These are phyloP conservation scores for Psidium friedrichsthalianum DNA, from an alignment of 345 rosid genomes.

Conservation along the genomic window DNA sequence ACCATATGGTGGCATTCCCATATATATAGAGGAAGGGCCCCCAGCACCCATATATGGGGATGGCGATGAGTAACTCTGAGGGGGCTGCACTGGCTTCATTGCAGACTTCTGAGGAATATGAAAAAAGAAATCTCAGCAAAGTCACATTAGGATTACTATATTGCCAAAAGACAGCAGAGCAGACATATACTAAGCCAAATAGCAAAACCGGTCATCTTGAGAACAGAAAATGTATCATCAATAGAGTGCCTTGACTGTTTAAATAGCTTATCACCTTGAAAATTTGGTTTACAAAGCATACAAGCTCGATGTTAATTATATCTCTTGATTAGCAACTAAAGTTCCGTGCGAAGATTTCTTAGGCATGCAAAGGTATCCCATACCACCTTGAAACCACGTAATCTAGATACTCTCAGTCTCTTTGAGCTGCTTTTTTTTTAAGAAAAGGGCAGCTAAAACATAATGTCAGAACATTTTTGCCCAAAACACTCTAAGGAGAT, in stretches of 20 bases:
- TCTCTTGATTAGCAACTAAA: not conserved
- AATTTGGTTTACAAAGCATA: not conserved
- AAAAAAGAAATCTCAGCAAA: not conserved
- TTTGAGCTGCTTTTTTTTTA: not conserved
- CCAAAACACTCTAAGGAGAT: not conserved
- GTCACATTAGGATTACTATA: not conserved
- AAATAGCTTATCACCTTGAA: not conserved
- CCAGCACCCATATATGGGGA: constrained; percentile 79
- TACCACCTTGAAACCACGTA: not conserved
- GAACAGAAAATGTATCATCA: not conserved
- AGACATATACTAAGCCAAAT: not conserved
- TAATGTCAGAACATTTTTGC: not conserved
- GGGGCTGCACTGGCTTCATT: constrained; percentile 63
- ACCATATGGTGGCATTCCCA: constrained; percentile 88
- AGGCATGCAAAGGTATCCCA: not conserved
- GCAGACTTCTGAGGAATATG: constrained; percentile 52
- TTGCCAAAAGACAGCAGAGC: not conserved
- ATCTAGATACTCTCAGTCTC: not conserved
- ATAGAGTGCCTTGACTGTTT: not conserved
- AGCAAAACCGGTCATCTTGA: not conserved
- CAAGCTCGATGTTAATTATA: not conserved
- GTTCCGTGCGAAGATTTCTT: not conserved
- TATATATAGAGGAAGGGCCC: constrained; percentile 66
- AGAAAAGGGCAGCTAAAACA: not conserved
- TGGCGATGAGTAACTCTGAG: constrained; percentile 50